Evolutionary conservation across 495 filamentous ascomycete species (phyloP).

Genomic region (Corynascus novoguineensis): DNA sequence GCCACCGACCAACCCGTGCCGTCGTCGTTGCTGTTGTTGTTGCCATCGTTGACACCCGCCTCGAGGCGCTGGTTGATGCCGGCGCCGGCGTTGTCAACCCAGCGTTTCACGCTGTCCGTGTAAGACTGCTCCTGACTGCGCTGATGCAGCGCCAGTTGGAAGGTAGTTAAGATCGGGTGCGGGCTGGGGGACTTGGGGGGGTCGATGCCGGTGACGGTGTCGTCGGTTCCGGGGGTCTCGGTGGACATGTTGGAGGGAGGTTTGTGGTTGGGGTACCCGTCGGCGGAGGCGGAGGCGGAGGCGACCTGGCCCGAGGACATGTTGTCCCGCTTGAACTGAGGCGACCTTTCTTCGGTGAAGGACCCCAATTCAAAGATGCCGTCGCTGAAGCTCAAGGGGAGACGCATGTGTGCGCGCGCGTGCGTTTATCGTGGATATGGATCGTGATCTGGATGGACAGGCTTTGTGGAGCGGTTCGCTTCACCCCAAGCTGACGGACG

Average conservation of each 20-base stretch:
- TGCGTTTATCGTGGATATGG: too few relatives aligned
- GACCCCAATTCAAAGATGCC: constrained; percentile 4
- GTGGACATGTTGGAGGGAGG: constrained; percentile 12
- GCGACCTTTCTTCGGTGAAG: constrained; percentile 22
- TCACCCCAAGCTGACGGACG: too few relatives aligned
- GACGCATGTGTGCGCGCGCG: too few relatives aligned
- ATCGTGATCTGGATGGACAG: too few relatives aligned
- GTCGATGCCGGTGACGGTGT: constrained; percentile 7
- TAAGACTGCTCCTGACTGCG: not conserved
- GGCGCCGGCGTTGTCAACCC: constrained; percentile 12
- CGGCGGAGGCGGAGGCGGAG: not conserved
- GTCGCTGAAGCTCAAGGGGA: too few relatives aligned
- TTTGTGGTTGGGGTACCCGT: not conserved
- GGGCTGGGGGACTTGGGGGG: not conserved
- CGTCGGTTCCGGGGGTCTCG: constrained; percentile 12
- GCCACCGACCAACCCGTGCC: too few relatives aligned
- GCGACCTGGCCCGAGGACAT: constrained; percentile 23
- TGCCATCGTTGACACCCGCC: too few relatives aligned
- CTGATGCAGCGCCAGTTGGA: constrained; percentile 2
- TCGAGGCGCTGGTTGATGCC: not conserved
- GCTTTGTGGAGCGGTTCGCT: too few relatives aligned
- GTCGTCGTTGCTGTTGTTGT: too few relatives aligned
- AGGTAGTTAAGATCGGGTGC: constrained; percentile 1
- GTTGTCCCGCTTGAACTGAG: constrained; percentile 29
- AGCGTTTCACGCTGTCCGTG: constrained; percentile 7